Percentiles rank a stretch among this genome's conserved stretches.
phyloP scores from a whole-genome alignment of 371 early-diverging fungal genomes.

The Mortierella sp. region DNA sequence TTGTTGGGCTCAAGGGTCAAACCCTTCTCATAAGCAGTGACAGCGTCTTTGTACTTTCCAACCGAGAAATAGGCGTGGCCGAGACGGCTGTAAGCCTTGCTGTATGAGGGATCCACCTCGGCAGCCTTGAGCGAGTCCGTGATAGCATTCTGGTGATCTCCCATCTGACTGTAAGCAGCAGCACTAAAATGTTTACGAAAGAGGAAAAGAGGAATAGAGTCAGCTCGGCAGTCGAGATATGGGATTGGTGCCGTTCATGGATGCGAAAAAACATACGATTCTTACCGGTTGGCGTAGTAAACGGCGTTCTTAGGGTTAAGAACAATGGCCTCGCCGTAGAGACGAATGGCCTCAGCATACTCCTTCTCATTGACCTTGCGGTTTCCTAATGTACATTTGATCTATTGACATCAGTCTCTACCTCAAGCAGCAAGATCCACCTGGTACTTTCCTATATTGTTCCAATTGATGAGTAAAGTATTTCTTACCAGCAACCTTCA shows the following conservation, averaged over 20 bases:
- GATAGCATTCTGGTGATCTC: slow-evolving; percentile 90
- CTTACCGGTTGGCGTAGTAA: slow-evolving; percentile 94
- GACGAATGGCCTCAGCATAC: slow-evolving; percentile 87
- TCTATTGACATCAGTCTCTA: neutral
- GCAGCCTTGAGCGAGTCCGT: slow-evolving; percentile 89
- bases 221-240: neutral
- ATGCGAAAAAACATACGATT: neutral
- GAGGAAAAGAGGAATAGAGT: neutral
- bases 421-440: neutral
- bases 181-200: slow-evolving; percentile 70
- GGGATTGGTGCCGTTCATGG: neutral
- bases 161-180: slow-evolving; percentile 93
- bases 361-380: slow-evolving; percentile 85
- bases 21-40: slow-evolving; percentile 93
- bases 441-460: neutral
- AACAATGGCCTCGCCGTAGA: slow-evolving; percentile 93
- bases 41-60: slow-evolving; percentile 86
- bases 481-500: slow-evolving; percentile 80
- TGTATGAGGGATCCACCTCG: slow-evolving; percentile 89
- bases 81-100: slow-evolving; percentile 95
- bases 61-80: slow-evolving; percentile 94
- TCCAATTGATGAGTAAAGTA: neutral
- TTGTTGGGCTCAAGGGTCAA: slow-evolving; percentile 92
- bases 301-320: slow-evolving; percentile 89
- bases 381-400: slow-evolving; percentile 69